phyloP scores from a whole-genome alignment of 225 moss, liverwort and hornwort genomes.

The Sphagnum contortum region DNA sequence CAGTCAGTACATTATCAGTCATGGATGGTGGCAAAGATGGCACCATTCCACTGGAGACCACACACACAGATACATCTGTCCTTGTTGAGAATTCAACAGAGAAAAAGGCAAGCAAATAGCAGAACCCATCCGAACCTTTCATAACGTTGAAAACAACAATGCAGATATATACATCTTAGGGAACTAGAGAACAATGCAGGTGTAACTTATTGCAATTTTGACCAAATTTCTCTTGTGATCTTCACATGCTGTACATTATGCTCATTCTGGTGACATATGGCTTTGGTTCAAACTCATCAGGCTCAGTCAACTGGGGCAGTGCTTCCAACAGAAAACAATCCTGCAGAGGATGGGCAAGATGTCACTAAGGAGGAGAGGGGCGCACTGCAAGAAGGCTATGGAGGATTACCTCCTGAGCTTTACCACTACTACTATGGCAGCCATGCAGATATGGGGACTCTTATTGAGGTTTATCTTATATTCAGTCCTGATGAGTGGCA shows the following conservation, averaged over 20 bases:
- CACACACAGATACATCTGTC: background rate
- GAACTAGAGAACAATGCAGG: too few relatives aligned
- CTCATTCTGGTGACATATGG: background rate
- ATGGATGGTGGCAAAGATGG: too few relatives aligned
- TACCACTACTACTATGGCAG: slow-evolving; percentile 83
- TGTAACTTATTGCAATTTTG: too few relatives aligned
- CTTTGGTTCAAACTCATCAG: slow-evolving; percentile 8
- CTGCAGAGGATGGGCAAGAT: slow-evolving; percentile 1
- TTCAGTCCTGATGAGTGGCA: too few relatives aligned
- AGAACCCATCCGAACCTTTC: too few relatives aligned
- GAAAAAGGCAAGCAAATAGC: slow-evolving; percentile 29
- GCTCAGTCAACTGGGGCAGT: slow-evolving; percentile 13
- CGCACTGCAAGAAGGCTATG: slow-evolving; percentile 34
- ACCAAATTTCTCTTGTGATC: too few relatives aligned
- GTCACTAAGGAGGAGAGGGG: slow-evolving; percentile 25
- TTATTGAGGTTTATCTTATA: slow-evolving; percentile 72
- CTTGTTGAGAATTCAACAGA: slow-evolving; percentile 11
- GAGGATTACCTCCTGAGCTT: slow-evolving; percentile 69
- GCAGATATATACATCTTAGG: too few relatives aligned
- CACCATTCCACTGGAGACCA: too few relatives aligned
- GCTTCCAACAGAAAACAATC: too few relatives aligned
- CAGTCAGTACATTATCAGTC: slow-evolving; percentile 20
- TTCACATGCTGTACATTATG: too few relatives aligned
- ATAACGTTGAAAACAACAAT: too few relatives aligned
- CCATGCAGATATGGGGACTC: slow-evolving; percentile 68